Evolutionary conservation across 1,139 yeast species (phyloP), one percentile per base, ranked within the genome.

Genomic region (Kodamaea sp.): DNA sequence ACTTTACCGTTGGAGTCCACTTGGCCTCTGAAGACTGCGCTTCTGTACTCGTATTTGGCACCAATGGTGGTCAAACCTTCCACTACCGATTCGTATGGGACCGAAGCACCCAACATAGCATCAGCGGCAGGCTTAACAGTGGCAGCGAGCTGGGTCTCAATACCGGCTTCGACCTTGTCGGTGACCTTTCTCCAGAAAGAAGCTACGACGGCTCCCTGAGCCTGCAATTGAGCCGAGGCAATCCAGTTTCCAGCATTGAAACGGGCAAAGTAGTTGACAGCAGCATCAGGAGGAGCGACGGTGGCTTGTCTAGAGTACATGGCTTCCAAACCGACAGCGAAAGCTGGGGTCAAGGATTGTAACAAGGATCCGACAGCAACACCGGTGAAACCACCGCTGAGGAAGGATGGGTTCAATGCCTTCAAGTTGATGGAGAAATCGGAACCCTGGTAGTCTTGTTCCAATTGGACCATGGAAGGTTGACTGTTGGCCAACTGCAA

Each of bases 11-110:
- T 73, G 36, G 95, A 80, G 66, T 90, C 97, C 44, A 92, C 59
- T 66, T 90, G 96, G 55, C 97, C 97, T 66, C 98, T 83, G 79
- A 88, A 89, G 38, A 88, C 83, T 42, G 95, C 83, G 67, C 89
- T 95, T 70, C 97, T 89, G 77, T 89, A 94, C 70, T 92, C 98
- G 67, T 92, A 92, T 70, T 90, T 92, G 55, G 97, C 96, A 66
- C 97, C 98, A 39, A 92, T 63, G 44, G 97, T 86, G 53, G 99
- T 90, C 52, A 78, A 78, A 55, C 96, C 97, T 59, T 90, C 97
- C 41, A 88, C 74, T 34, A 83, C 80, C 29, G 95, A 90, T 63
- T 83, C 85, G 54, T 76, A 74, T 38, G 87, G 87, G 47, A 87
- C 80, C 44, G 94, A 87, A 38, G 86, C 80, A 38, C 86, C 80